phyloP scores from a whole-genome alignment of 2,329 filamentous ascomycete genomes.

The Cladosporium sp. region DNA sequence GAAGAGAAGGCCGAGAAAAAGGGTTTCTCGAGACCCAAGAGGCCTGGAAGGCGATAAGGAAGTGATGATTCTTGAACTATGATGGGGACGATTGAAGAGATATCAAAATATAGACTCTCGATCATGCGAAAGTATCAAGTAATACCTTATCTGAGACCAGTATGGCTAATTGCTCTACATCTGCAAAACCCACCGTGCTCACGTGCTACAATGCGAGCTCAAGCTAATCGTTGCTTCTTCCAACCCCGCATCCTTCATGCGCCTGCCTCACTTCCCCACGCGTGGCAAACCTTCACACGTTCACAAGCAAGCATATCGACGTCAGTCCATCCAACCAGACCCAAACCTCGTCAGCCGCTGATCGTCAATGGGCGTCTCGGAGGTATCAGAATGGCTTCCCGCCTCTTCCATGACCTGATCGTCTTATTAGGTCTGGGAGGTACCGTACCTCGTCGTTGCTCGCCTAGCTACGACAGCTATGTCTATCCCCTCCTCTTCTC shows the following conservation, averaged over 20 bases:
- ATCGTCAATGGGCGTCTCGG: not conserved
- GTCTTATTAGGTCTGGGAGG: not conserved
- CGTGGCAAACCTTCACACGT: no score
- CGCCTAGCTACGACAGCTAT: not conserved
- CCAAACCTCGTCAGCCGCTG: not conserved
- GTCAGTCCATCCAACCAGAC: constrained; percentile 7
- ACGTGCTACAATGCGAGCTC: not conserved
- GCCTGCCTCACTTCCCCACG: constrained; percentile 7
- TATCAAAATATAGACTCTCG: not conserved
- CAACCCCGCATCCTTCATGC: not conserved
- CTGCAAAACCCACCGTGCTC: not conserved
- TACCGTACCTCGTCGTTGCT: not conserved
- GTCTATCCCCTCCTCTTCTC: not conserved
- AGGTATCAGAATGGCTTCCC: not conserved
- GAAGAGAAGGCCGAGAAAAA: constrained; percentile 43
- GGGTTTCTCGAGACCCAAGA: constrained; percentile 73
- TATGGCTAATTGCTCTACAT: no score
- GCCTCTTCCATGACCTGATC: not conserved
- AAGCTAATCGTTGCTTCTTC: no score
- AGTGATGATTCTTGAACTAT: no score
- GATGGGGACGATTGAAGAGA: no score
- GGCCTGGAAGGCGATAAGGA: constrained; percentile 59
- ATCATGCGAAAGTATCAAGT: not conserved
- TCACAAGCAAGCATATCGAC: constrained; percentile 1
- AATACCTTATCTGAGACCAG: not conserved